Evolutionary conservation across 2,329 filamentous ascomycete species (phyloP).

Genomic region (Rhytidhysteron rufulum): DNA sequence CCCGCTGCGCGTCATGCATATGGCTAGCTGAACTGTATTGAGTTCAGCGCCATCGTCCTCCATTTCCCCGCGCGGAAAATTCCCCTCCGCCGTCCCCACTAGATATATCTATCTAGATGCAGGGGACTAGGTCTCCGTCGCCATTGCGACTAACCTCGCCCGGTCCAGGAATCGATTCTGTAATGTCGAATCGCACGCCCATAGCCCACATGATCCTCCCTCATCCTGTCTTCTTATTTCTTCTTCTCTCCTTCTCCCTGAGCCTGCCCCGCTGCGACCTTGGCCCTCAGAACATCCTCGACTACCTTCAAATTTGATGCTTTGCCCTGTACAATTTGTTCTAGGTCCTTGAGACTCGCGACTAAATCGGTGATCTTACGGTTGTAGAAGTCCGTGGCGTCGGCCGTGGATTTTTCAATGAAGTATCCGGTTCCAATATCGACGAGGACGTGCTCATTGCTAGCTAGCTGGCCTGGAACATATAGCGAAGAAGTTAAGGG

Average conservation of each 20-base stretch:
- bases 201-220: too few species aligned
- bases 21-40: too few species aligned
- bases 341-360: constrained; percentile 62
- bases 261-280: constrained; percentile 16
- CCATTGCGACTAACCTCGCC: too few species aligned
- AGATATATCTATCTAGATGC: too few species aligned
- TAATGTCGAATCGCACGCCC: too few species aligned
- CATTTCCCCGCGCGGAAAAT: too few species aligned
- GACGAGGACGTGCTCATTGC: constrained; percentile 53
- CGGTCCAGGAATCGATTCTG: too few species aligned
- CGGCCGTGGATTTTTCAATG: constrained; percentile 72
- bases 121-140: too few species aligned
- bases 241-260: background rate
- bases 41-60: too few species aligned
- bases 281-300: constrained; percentile 63
- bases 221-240: too few species aligned
- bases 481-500: constrained; percentile 93
- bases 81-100: too few species aligned
- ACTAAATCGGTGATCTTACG: constrained; percentile 64
- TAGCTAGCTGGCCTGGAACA: constrained; percentile 74
- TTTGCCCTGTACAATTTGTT: constrained; percentile 69
- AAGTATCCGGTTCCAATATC: constrained; percentile 94
- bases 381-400: constrained; percentile 65
- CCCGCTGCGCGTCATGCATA: too few species aligned
- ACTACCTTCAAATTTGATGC: constrained; percentile 79